phyloP scores from a whole-genome alignment of 495 filamentous ascomycete species.

The Staphylotrichum tortipilum region DNA sequence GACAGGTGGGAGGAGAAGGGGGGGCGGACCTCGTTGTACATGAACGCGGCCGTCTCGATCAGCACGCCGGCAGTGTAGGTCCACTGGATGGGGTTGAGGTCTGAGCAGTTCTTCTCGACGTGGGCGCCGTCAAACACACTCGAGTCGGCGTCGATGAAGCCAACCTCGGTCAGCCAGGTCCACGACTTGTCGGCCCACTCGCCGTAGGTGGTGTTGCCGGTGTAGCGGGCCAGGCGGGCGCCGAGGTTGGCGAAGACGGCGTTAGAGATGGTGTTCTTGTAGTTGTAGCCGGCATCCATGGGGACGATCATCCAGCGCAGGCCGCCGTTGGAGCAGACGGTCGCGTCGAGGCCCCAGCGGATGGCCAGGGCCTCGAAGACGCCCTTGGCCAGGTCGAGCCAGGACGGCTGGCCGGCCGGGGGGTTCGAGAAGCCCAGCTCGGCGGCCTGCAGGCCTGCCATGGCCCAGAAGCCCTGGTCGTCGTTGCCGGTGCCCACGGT shows the following conservation, averaged over 20 bases:
- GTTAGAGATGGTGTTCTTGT: constrained; percentile 64
- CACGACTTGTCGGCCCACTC: constrained; percentile 66
- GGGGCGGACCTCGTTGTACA: constrained; percentile 51
- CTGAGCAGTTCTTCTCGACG: constrained; percentile 49
- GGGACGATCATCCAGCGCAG: constrained; percentile 70
- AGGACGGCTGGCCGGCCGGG: constrained; percentile 51
- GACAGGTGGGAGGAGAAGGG: not conserved
- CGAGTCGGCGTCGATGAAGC: constrained; percentile 55
- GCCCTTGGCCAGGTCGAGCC: constrained; percentile 64
- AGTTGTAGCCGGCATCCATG: constrained; percentile 64
- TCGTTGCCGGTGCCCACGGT: constrained; percentile 66
- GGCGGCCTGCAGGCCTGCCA: constrained; percentile 64
- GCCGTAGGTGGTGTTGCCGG: constrained; percentile 67
- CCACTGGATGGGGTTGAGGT: constrained; percentile 54
- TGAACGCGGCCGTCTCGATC: constrained; percentile 61
- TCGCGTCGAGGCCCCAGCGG: constrained; percentile 48
- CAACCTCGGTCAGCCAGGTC: constrained; percentile 58
- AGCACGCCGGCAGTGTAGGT: constrained; percentile 65
- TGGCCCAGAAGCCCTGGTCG: constrained; percentile 75
- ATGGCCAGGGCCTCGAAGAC: constrained; percentile 62
- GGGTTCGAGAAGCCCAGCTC: constrained; percentile 62
- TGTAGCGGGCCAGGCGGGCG: constrained; percentile 65
- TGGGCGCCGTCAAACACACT: constrained; percentile 62
- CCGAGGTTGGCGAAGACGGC: constrained; percentile 70
- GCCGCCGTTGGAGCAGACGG: constrained; percentile 58